A percentile compares a stretch with the other conserved stretches of the same genome.
phyloP scores from a whole-genome alignment of 2,329 filamentous ascomycete genomes.

The Verticillium dahliae region DNA sequence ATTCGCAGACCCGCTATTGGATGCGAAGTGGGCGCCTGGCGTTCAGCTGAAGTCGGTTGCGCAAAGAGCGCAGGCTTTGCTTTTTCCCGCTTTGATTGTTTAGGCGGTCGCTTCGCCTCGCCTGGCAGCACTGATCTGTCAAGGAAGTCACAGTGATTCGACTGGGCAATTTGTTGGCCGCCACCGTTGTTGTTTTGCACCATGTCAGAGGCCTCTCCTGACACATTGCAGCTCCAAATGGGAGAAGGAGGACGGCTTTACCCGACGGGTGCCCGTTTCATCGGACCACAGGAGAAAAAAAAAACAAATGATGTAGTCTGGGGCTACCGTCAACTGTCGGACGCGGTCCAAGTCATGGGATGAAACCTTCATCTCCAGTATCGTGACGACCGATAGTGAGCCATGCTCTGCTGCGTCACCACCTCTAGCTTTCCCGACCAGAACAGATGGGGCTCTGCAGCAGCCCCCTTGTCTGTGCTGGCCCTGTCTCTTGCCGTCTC shows the following conservation, averaged over 20 bases:
- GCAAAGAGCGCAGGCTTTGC: neutral
- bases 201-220: neutral
- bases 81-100: neutral
- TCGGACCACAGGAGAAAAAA: neutral
- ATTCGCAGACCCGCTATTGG: neutral
- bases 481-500: slow-evolving; percentile 10
- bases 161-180: neutral
- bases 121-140: neutral
- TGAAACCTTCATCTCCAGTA: slow-evolving; percentile 1
- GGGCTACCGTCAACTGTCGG: neutral
- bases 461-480: slow-evolving; percentile 2
- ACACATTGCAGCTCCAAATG: neutral
- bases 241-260: neutral
- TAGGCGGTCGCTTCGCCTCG: neutral
- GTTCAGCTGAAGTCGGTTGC: neutral
- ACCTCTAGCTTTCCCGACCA: slow-evolving; percentile 33
- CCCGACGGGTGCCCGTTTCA: neutral
- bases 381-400: slow-evolving; percentile 7
- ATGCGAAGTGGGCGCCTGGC: neutral
- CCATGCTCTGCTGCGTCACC: slow-evolving; percentile 10
- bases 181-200: neutral
- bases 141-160: neutral
- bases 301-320: neutral
- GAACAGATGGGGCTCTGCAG: slow-evolving; percentile 22
- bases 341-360: neutral